Evolutionary conservation across 176 grass and related monocot species (phyloP).

Genomic region (Eragrostis curvula): DNA sequence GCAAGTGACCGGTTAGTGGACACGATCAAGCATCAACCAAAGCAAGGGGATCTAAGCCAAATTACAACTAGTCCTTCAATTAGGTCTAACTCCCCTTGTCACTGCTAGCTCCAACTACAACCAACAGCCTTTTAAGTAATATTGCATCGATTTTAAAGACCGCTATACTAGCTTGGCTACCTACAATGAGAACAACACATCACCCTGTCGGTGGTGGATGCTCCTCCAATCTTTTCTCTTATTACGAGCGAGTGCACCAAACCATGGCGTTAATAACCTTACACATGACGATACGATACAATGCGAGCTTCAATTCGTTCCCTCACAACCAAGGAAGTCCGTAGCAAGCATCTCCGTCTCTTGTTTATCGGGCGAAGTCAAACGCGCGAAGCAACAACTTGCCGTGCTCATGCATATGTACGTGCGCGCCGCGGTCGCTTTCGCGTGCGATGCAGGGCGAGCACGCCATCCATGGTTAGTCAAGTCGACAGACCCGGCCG

Average conservation of each 20-base stretch:
- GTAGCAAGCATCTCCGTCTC: neutral
- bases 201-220: neutral
- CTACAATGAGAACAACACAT: neutral
- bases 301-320: neutral
- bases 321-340: neutral
- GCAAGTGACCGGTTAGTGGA: neutral
- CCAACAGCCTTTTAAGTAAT: neutral
- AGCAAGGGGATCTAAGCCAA: neutral
- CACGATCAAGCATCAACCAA: neutral
- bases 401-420: neutral
- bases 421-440: constrained; percentile 18
- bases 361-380: neutral
- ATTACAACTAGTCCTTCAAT: neutral
- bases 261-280: neutral
- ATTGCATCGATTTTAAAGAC: constrained; percentile 13
- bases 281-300: neutral
- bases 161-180: neutral
- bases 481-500: constrained; percentile 12
- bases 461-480: neutral
- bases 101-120: constrained; percentile 2
- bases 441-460: neutral
- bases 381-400: neutral
- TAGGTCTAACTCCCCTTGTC: neutral
- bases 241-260: neutral
- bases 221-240: neutral